A percentile compares a stretch with the other conserved stretches of the same genome.
Evolutionary conservation across 495 filamentous ascomycete species (phyloP).

Genomic region (Talaromyces nanjingensis): DNA sequence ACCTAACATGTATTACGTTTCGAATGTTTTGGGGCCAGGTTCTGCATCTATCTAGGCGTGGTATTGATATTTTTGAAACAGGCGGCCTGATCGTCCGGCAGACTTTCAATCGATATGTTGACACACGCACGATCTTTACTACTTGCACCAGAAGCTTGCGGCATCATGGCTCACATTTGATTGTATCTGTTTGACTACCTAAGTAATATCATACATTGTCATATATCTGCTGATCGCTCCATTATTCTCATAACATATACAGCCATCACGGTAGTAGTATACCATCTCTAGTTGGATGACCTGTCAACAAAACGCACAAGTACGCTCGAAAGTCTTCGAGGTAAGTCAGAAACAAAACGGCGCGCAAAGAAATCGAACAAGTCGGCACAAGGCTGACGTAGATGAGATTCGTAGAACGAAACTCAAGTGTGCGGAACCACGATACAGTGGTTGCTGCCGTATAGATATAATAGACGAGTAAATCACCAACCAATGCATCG

Average conservation of each 20-base stretch:
- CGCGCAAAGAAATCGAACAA: not conserved
- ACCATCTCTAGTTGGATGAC: not conserved
- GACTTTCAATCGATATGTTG: not conserved
- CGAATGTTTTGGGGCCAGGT: too few relatives aligned
- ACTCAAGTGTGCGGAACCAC: not conserved
- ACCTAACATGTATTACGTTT: too few relatives aligned
- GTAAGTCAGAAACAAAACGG: not conserved
- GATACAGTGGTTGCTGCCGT: not conserved
- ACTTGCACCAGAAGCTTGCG: not conserved
- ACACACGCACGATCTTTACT: not conserved
- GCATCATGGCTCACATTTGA: not conserved
- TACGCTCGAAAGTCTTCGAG: not conserved
- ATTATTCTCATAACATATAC: not conserved
- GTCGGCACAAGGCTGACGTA: not conserved
- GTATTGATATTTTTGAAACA: not conserved
- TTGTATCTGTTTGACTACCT: not conserved
- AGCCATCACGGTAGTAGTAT: not conserved
- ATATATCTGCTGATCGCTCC: not conserved
- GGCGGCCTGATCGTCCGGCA: too few relatives aligned
- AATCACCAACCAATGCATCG: not conserved
- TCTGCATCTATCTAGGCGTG: too few relatives aligned
- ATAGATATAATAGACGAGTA: not conserved
- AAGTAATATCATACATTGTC: slow-evolving; percentile 2
- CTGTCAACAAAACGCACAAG: not conserved
- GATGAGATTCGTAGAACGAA: not conserved